Percentiles rank a stretch among this genome's conserved stretches.
phyloP scores from a whole-genome alignment of 257 asterid genomes.

The Haberlea rhodopensis region DNA sequence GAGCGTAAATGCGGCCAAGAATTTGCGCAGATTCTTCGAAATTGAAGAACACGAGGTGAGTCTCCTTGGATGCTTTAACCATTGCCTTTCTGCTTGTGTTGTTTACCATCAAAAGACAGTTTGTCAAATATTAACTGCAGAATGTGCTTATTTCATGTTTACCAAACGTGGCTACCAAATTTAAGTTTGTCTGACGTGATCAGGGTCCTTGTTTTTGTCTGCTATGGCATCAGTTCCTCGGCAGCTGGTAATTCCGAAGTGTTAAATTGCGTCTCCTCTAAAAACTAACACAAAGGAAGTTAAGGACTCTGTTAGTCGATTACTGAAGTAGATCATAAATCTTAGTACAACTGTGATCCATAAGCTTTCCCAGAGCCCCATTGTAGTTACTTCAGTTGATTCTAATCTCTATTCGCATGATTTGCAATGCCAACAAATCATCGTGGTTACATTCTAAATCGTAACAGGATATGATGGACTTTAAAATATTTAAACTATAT shows the following conservation, averaged over 20 bases:
- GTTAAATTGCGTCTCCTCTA: too few species aligned
- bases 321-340: slow-evolving; percentile 53
- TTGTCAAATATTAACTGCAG: slow-evolving; percentile 7
- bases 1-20: slow-evolving; percentile 52
- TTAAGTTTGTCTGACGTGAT: slow-evolving; percentile 46
- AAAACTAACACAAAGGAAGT: too few species aligned
- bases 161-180: slow-evolving; percentile 47
- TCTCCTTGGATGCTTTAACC: slow-evolving; percentile 4
- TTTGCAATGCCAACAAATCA: too few species aligned
- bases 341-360: slow-evolving; percentile 43
- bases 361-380: slow-evolving; percentile 17
- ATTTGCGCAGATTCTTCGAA: slow-evolving; percentile 61
- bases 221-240: slow-evolving; percentile 63
- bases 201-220: slow-evolving; percentile 50
- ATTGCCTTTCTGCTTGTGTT: neutral
- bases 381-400: neutral
- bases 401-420: neutral
- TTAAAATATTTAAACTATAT: too few species aligned
- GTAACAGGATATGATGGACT: too few species aligned
- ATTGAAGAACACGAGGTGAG: slow-evolving; percentile 66
- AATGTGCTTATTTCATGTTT: slow-evolving; percentile 53
- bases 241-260: slow-evolving; percentile 55
- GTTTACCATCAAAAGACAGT: neutral
- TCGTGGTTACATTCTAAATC: too few species aligned
- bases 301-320: slow-evolving; percentile 45